These are phyloP conservation scores for Patellifolia procumbens DNA, from an alignment of 179 eudicot genomes.

Conservation along the genomic window DNA sequence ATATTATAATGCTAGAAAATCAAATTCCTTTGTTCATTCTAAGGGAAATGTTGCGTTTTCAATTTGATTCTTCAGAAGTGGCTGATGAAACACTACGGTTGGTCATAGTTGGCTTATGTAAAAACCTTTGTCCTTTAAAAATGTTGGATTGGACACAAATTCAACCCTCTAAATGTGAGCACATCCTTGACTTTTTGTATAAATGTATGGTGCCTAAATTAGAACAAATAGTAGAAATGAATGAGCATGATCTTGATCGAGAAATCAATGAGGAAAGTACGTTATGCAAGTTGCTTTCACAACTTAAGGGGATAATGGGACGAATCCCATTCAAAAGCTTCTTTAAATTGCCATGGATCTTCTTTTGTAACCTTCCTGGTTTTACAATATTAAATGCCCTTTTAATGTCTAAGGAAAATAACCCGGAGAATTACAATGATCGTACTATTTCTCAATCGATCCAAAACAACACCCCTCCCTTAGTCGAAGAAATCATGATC, in stretches of 20 bases:
- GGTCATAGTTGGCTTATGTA: constrained; percentile 35
- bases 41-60: constrained; percentile 37
- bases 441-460: constrained; percentile 5
- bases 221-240: constrained; percentile 23
- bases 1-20: constrained; percentile 65
- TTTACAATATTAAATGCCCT: constrained; percentile 37
- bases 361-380: constrained; percentile 49
- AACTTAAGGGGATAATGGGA: constrained; percentile 13
- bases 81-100: constrained; percentile 22
- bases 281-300: constrained; percentile 14
- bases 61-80: constrained; percentile 20
- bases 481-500: constrained; percentile 38
- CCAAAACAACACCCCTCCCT: constrained; percentile 15
- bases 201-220: constrained; percentile 35
- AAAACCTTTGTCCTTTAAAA: constrained; percentile 42
- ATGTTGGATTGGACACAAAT: constrained; percentile 9
- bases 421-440: not conserved
- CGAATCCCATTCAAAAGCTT: constrained; percentile 30
- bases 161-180: constrained; percentile 29
- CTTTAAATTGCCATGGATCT: constrained; percentile 42
- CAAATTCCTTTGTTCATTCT: constrained; percentile 58
- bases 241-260: constrained; percentile 22
- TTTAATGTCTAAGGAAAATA: constrained; percentile 19
- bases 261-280: constrained; percentile 12
- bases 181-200: constrained; percentile 52